These are phyloP conservation scores for Karstenula rhodostoma DNA, from an alignment of 2,329 filamentous ascomycete species.

Conservation along the genomic window DNA sequence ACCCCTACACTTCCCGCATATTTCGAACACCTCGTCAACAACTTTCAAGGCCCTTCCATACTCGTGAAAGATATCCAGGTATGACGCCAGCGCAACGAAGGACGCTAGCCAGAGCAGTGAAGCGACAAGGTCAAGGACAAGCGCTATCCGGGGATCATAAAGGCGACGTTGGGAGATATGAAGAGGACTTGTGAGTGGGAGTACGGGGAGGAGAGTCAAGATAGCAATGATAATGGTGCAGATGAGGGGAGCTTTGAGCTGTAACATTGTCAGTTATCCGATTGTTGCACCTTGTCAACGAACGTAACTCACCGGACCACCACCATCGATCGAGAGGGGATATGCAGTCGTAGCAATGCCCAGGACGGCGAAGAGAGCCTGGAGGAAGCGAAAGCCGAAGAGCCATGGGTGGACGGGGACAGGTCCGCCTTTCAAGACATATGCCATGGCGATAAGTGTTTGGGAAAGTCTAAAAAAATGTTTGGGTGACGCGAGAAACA, in stretches of 20 bases:
- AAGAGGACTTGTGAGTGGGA: conserved; percentile 28
- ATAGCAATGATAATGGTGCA: conserved; percentile 26
- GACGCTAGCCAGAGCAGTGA: conserved; percentile 31
- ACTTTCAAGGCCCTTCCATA: conserved; percentile 16
- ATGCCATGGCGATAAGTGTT: conserved; percentile 13
- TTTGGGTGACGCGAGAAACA: neutral
- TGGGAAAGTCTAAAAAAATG: neutral
- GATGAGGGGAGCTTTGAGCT: conserved; percentile 31
- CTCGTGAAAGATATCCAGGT: conserved; percentile 24
- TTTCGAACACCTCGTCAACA: conserved; percentile 5
- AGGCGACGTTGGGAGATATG: conserved; percentile 25
- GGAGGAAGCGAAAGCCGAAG: conserved; percentile 34
- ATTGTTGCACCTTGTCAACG: conserved; percentile 2
- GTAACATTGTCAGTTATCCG: conserved; percentile 1
- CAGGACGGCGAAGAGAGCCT: conserved; percentile 40
- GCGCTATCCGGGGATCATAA: conserved; percentile 28
- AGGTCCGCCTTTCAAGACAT: conserved; percentile 16
- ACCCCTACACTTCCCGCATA: conserved; percentile 21
- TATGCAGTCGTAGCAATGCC: conserved; percentile 37
- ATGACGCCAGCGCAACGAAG: conserved; percentile 28
- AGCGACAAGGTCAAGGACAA: conserved; percentile 26
- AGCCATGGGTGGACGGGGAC: conserved; percentile 29
- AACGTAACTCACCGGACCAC: conserved; percentile 25
- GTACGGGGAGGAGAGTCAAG: conserved; percentile 29
- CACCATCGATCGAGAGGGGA: conserved; percentile 26